Percentiles rank a stretch among this genome's conserved stretches.
These are phyloP conservation scores for Candida ulmi DNA, from an alignment of 805 yeast species.

Conservation along the genomic window DNA sequence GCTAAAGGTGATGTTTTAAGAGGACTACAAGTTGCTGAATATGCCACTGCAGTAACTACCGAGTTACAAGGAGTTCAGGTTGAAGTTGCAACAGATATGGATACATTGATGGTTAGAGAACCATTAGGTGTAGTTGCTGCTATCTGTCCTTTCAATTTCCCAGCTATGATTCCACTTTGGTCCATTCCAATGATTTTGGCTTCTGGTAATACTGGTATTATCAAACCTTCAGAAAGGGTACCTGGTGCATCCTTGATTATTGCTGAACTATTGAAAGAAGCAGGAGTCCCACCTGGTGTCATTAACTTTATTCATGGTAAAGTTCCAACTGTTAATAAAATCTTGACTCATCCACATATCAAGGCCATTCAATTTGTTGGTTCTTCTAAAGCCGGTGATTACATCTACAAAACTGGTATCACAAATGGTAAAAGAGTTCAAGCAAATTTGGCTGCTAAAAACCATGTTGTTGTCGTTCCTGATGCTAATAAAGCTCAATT, in stretches of 20 bases:
- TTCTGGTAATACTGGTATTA: conserved; percentile 69
- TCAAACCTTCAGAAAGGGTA: conserved; percentile 67
- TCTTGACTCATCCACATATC: conserved; percentile 63
- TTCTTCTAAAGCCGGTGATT: conserved; percentile 68
- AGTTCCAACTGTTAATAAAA: conserved; percentile 63
- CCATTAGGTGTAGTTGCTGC: conserved; percentile 74
- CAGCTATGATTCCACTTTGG: conserved; percentile 72
- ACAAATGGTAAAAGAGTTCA: conserved; percentile 74
- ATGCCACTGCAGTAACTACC: conserved; percentile 59
- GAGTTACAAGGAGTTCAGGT: conserved; percentile 58
- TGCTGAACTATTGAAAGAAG: conserved; percentile 61
- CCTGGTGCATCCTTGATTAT: conserved; percentile 74
- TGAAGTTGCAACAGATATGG: conserved; percentile 71
- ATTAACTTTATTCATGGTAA: conserved; percentile 68
- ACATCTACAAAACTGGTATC: conserved; percentile 61
- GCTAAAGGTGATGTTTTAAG: conserved; percentile 73
- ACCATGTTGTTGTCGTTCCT: conserved; percentile 67
- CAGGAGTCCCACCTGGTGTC: conserved; percentile 72
- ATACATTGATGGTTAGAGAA: conserved; percentile 64
- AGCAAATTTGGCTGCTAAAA: conserved; percentile 73
- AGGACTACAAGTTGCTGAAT: conserved; percentile 76
- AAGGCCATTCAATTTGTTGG: conserved; percentile 76
- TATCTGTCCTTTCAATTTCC: conserved; percentile 79
- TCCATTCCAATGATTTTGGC: conserved; percentile 48
- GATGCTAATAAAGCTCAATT: conserved; percentile 65